Evolutionary conservation across 2,329 filamentous ascomycete species (phyloP).

Genomic region (Colletotrichum musae): DNA sequence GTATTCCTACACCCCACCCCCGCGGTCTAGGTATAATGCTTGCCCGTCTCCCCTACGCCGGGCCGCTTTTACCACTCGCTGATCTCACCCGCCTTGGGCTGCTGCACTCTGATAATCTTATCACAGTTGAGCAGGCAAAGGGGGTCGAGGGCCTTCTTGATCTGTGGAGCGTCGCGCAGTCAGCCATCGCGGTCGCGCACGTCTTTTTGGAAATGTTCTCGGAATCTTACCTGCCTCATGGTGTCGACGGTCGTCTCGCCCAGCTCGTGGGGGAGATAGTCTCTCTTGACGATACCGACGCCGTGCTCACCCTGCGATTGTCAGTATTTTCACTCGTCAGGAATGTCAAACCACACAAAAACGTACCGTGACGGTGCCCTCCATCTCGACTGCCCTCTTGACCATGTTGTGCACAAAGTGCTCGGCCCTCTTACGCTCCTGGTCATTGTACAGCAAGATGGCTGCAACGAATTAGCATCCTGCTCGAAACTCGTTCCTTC

Average conservation of each 20-base stretch:
- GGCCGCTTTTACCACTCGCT: constrained; percentile 56
- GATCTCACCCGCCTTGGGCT: constrained; percentile 64
- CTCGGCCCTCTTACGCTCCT: constrained; percentile 77
- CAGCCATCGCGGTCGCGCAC: too few relatives aligned
- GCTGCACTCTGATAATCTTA: constrained; percentile 76
- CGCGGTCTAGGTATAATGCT: background rate
- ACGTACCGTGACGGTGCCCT: constrained; percentile 82
- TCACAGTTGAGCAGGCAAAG: constrained; percentile 78
- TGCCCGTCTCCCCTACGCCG: background rate
- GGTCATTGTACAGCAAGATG: constrained; percentile 74
- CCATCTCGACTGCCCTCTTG: constrained; percentile 86
- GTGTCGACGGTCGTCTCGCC: constrained; percentile 81
- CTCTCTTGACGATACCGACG: constrained; percentile 86
- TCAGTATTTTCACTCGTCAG: background rate
- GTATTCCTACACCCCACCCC: constrained; percentile 31
- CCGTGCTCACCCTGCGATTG: constrained; percentile 79
- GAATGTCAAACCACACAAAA: background rate
- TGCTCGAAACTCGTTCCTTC: constrained; percentile 24
- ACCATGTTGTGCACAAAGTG: constrained; percentile 86
- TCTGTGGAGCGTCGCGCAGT: constrained; percentile 57
- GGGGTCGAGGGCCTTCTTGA: constrained; percentile 86
- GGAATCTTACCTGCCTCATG: constrained; percentile 79
- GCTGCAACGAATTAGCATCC: constrained; percentile 51
- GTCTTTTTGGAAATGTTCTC: too few relatives aligned
- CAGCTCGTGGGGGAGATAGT: constrained; percentile 85